Base-by-base conservation (phyloP, 345 rosid genomes). In the Boechera retrofracta region DNA sequence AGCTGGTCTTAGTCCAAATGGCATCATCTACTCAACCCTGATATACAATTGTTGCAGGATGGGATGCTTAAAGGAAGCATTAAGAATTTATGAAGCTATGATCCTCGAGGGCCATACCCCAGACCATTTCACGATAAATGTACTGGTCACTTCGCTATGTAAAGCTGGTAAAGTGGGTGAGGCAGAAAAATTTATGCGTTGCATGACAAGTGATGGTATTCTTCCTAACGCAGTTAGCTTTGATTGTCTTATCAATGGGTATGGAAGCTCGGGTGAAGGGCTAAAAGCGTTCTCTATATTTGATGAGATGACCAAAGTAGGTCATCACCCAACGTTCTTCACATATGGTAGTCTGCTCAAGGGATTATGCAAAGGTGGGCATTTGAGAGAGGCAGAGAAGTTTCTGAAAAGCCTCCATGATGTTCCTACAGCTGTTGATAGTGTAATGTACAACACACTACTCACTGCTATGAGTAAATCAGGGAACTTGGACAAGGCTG, bases 291-390 rank as follows among this genome's bases (percentile, higher is more conserved):
- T 87, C 60, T 85, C 85, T 33, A 12, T 85, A 80, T 87, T 90
- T 56, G 98, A 94, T 81, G 96, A 94, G 80, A 94, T 90, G 94
- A 64, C 87, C 35, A 82, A 77, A 75, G 80, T 63, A 26, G 93
- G 96, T 52, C 87, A 89, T 80, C 80, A 72, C 64, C 96, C 98
- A 12, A 82, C 86, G 48, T 81, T 77, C 75, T 84, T 89, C 83
- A 87, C 97, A 6, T 91, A 89, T 69, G 85, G 89, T n/a, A 75
- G 95, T 79, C 83, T 94, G 48, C 89, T 91, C 57, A 94, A 90
- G 85, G 98, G 91, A 81, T 84, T 91, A 56, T 91, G 96, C 80
- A 88, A 64, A 79, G 88, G 93, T 61, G 87, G 97, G 58, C 84
- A 90, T 67, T 67, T 82, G 41, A 77, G 42, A 71, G 87, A 84